phyloP scores from a whole-genome alignment of 2,329 filamentous ascomycete species.

The Claviceps arundinis region DNA sequence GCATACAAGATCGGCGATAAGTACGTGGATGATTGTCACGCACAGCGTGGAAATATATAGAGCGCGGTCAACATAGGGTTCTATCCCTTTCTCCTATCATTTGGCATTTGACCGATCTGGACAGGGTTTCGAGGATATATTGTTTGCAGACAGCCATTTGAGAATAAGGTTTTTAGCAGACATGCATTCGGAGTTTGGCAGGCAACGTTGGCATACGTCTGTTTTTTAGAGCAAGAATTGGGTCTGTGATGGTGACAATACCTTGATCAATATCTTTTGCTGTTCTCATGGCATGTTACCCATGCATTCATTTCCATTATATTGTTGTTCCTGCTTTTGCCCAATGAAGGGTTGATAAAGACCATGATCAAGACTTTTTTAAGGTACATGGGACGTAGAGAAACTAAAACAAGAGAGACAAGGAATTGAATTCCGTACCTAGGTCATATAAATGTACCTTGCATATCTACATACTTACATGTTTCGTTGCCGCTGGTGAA shows the following conservation, averaged over 20 bases:
- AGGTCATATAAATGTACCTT: neutral
- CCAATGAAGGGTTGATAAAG: neutral
- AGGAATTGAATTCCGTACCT: neutral
- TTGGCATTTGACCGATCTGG: constrained; percentile 1
- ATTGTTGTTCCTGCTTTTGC: neutral
- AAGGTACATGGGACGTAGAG: neutral
- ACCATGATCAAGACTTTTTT: neutral
- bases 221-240: constrained; percentile 2
- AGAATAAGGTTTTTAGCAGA: neutral
- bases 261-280: neutral
- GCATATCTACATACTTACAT: too few relatives aligned
- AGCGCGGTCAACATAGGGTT: neutral
- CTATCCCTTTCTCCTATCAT: neutral
- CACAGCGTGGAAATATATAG: neutral
- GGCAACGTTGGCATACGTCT: constrained; percentile 5
- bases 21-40: neutral
- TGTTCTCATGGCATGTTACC: neutral
- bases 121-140: neutral
- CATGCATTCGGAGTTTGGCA: constrained; percentile 10
- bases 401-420: neutral
- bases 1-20: constrained; percentile 37
- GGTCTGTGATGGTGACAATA: neutral
- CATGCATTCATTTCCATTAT: neutral
- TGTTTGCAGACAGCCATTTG: neutral
- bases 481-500: too few relatives aligned